Conservation (phyloP, 148 eudicot species). For the Chenopodium quinoa region DNA sequence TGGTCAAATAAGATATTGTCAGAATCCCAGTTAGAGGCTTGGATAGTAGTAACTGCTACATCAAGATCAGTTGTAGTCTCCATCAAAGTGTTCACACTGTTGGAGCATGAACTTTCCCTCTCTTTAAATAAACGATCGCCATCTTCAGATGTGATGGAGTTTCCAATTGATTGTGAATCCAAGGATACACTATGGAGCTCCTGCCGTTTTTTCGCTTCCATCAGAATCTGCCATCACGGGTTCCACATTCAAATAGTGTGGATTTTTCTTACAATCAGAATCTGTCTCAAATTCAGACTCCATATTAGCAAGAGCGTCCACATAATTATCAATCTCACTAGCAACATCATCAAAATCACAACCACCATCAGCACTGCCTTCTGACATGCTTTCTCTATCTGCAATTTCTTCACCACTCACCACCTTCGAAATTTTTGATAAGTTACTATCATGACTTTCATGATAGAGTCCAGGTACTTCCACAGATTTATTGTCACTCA, state of each 20-base stretch:
- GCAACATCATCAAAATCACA: conserved; percentile 60
- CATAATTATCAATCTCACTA: conserved; percentile 76
- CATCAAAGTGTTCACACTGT: conserved; percentile 42
- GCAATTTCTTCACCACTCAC: conserved; percentile 42
- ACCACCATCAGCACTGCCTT: conserved; percentile 33
- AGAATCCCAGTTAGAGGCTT: conserved; percentile 31
- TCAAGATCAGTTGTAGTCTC: conserved; percentile 36
- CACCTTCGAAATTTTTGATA: conserved; percentile 24
- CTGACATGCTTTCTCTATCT: conserved; percentile 42
- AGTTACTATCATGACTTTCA: conserved; percentile 25
- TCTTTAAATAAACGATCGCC: conserved; percentile 40
- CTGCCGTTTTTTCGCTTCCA: conserved; percentile 48
- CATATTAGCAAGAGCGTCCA: conserved; percentile 83
- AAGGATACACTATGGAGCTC: conserved; percentile 35
- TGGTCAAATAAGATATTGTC: conserved; percentile 26
- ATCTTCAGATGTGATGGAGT: conserved; percentile 60
- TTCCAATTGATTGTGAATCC: conserved; percentile 67
- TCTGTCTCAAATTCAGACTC: conserved; percentile 86
- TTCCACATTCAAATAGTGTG: conserved; percentile 23
- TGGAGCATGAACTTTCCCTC: conserved; percentile 48
- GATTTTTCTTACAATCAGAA: conserved; percentile 45
- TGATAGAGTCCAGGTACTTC: conserved; percentile 21
- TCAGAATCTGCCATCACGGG: conserved; percentile 46
- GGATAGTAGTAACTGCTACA: conserved; percentile 27
- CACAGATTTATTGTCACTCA: conserved; percentile 21